These are phyloP conservation scores for Pythium dissotocum DNA, from an alignment of 352 stramenopile genomes.

Conservation along the genomic window DNA sequence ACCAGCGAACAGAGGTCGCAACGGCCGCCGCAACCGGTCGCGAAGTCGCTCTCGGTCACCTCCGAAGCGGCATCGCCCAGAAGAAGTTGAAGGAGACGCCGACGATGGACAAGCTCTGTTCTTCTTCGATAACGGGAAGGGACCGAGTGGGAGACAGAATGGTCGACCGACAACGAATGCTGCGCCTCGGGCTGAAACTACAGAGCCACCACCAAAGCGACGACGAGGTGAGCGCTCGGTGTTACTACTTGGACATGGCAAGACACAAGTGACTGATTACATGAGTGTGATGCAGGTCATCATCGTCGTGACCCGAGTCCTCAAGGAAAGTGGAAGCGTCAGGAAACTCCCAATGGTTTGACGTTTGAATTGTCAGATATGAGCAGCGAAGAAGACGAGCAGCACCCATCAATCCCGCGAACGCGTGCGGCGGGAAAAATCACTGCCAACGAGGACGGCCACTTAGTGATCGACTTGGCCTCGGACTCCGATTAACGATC, in stretches of 20 bases:
- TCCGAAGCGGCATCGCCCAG: neutral
- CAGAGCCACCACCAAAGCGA: neutral
- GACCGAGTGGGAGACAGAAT: neutral
- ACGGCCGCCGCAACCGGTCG: slow-evolving; percentile 14
- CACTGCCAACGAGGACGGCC: slow-evolving; percentile 3
- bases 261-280: neutral
- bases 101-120: slow-evolving; percentile 8
- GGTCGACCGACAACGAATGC: neutral
- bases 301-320: neutral
- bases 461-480: slow-evolving; percentile 25
- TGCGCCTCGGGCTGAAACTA: too few species aligned
- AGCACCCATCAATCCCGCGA: slow-evolving; percentile 15
- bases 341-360: neutral
- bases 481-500: slow-evolving; percentile 22
- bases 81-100: neutral
- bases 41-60: slow-evolving; percentile 20
- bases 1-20: slow-evolving; percentile 5
- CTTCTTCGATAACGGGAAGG: slow-evolving; percentile 15
- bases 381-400: slow-evolving; percentile 32
- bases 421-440: neutral
- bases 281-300: neutral
- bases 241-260: neutral
- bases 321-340: slow-evolving; percentile 17
- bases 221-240: neutral
- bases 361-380: slow-evolving; percentile 28